phyloP scores from a whole-genome alignment of 78 protist species.

The Protostelium mycophagum region DNA sequence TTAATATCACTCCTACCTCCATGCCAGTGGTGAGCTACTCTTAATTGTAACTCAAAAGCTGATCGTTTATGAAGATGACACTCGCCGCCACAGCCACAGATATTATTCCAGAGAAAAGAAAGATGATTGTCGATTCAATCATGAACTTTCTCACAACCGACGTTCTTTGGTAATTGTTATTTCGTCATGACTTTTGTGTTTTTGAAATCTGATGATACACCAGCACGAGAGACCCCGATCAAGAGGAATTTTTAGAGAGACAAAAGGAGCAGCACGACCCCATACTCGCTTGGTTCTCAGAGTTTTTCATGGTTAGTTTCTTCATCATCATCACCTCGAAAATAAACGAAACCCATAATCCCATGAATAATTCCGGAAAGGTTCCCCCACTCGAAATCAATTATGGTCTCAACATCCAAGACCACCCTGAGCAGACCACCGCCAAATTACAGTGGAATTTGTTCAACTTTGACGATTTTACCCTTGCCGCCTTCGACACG shows the following conservation, averaged over 20 bases:
- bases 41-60: background rate
- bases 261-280: background rate
- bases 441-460: background rate
- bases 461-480: background rate
- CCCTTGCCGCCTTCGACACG: background rate
- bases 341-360: background rate
- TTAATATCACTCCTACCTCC: background rate
- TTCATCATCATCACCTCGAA: background rate
- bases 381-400: background rate
- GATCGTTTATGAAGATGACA: background rate
- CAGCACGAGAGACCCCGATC: background rate
- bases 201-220: too few relatives aligned
- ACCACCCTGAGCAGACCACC: background rate
- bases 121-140: background rate
- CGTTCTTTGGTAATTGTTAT: background rate
- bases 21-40: background rate
- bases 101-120: background rate
- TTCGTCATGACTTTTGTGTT: too few relatives aligned
- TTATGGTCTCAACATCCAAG: background rate
- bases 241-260: background rate
- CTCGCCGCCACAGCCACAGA: background rate
- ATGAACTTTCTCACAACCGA: background rate
- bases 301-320: background rate
- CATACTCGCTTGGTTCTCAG: background rate
- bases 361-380: too few relatives aligned